These are phyloP conservation scores for Pyrenophora graminea DNA, from an alignment of 2,329 filamentous ascomycete genomes.

Conservation along the genomic window DNA sequence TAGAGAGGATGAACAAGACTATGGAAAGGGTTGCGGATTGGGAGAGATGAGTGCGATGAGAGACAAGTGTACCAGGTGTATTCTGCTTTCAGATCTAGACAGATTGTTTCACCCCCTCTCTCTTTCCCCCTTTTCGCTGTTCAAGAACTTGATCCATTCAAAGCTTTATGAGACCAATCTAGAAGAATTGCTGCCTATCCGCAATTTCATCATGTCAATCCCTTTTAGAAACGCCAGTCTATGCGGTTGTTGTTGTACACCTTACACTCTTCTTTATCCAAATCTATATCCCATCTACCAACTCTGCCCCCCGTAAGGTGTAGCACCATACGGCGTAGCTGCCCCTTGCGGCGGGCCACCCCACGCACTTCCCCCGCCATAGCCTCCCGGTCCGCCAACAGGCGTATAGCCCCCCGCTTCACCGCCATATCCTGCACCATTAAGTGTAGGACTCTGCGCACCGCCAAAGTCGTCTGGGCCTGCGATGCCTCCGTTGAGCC, in stretches of 20 bases:
- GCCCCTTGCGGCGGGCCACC: constrained; percentile 54
- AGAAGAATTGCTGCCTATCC: background rate
- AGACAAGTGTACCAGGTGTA: too few species aligned
- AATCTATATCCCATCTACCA: constrained; percentile 18
- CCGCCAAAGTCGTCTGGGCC: constrained; percentile 62
- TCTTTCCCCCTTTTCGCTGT: too few species aligned
- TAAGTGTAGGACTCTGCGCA: constrained; percentile 65
- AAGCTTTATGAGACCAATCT: background rate
- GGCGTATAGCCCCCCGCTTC: constrained; percentile 67
- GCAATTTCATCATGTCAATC: constrained; percentile 7
- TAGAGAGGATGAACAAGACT: too few species aligned
- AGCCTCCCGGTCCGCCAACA: constrained; percentile 55
- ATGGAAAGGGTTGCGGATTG: too few species aligned
- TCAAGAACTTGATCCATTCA: too few species aligned
- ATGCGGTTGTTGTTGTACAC: constrained; percentile 35
- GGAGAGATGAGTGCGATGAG: too few species aligned
- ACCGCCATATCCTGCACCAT: constrained; percentile 60
- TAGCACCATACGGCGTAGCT: constrained; percentile 63
- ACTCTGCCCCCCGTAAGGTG: constrained; percentile 61
- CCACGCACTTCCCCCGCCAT: constrained; percentile 64
- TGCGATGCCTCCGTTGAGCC: constrained; percentile 61
- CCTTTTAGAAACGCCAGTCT: constrained; percentile 30
- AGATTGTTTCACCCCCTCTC: too few species aligned
- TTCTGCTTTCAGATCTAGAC: too few species aligned
- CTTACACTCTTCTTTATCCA: background rate